These are phyloP conservation scores for Mitragyna speciosa DNA, from an alignment of 257 asterid species.

Conservation along the genomic window DNA sequence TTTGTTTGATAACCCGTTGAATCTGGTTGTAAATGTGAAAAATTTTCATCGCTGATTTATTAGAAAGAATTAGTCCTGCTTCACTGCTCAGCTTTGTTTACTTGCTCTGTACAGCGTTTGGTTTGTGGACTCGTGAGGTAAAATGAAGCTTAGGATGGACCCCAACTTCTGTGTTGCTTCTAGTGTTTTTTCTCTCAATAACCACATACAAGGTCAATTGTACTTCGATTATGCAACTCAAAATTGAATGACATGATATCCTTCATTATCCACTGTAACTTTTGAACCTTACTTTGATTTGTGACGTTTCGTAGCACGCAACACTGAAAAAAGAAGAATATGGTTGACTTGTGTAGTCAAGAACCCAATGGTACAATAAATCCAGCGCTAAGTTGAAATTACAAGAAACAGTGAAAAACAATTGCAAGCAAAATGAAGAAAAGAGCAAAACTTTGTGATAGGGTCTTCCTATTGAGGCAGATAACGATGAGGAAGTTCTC, in stretches of 20 bases:
- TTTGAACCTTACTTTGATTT: neutral
- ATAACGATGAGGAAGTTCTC: neutral
- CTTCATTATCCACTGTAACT: neutral
- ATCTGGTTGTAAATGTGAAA: constrained; percentile 25
- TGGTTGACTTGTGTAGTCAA: neutral
- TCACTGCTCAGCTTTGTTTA: neutral
- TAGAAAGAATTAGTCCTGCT: neutral
- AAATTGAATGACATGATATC: neutral
- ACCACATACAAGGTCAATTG: neutral
- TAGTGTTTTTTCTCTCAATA: neutral
- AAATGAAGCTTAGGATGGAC: neutral
- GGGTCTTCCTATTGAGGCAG: neutral
- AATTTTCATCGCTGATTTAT: neutral
- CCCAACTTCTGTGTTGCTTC: neutral
- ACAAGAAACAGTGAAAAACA: accelerated
- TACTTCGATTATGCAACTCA: neutral
- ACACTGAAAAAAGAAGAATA: neutral
- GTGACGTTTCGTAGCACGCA: neutral
- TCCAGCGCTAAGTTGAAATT: neutral
- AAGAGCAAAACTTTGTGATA: neutral
- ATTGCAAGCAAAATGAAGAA: neutral
- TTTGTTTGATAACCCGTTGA: neutral
- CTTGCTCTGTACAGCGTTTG: neutral
- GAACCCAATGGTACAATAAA: neutral
- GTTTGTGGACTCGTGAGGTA: neutral